Evolutionary conservation across 768 basidiomycete genomes (phyloP).

Genomic region (Lentinus tigrinus): DNA sequence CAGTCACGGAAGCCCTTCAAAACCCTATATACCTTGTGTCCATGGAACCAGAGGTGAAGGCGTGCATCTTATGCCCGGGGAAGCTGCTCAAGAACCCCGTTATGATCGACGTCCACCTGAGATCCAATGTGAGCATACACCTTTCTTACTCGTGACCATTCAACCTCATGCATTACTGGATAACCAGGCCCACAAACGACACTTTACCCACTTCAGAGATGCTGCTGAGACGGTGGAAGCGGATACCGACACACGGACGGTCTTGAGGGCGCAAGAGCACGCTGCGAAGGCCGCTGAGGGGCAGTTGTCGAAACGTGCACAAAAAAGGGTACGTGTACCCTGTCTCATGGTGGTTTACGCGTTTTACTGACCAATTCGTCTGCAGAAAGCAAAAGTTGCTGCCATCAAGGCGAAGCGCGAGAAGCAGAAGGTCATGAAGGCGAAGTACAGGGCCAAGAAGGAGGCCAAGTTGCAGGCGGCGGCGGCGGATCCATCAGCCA

Average conservation of each 20-base stretch:
- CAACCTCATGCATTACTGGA: neutral
- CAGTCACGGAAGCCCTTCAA: conserved; percentile 56
- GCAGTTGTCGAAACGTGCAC: conserved; percentile 54
- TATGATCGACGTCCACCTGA: conserved; percentile 57
- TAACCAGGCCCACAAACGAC: conserved; percentile 62
- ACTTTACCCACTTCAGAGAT: conserved; percentile 48
- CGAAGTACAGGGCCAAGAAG: conserved; percentile 34
- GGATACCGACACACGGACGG: conserved; percentile 47
- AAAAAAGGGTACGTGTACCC: conserved; percentile 53
- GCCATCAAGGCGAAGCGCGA: conserved; percentile 47
- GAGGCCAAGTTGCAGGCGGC: conserved; percentile 18
- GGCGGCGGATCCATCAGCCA: neutral
- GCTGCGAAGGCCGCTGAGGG: conserved; percentile 3
- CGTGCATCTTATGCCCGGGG: conserved; percentile 69
- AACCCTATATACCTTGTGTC: conserved; percentile 65
- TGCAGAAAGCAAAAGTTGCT: conserved; percentile 47
- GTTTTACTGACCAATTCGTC: neutral
- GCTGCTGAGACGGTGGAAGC: conserved; percentile 41
- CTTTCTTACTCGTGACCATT: conserved; percentile 8
- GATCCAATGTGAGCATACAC: conserved; percentile 59
- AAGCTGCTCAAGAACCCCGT: conserved; percentile 62
- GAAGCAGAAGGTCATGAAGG: conserved; percentile 45
- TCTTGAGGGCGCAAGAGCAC: conserved; percentile 27
- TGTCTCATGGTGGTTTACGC: neutral
- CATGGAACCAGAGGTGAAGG: conserved; percentile 51